Evolutionary conservation across 1,284 basidiomycete species (phyloP).

Genomic region (Ceratobasidium sp.): DNA sequence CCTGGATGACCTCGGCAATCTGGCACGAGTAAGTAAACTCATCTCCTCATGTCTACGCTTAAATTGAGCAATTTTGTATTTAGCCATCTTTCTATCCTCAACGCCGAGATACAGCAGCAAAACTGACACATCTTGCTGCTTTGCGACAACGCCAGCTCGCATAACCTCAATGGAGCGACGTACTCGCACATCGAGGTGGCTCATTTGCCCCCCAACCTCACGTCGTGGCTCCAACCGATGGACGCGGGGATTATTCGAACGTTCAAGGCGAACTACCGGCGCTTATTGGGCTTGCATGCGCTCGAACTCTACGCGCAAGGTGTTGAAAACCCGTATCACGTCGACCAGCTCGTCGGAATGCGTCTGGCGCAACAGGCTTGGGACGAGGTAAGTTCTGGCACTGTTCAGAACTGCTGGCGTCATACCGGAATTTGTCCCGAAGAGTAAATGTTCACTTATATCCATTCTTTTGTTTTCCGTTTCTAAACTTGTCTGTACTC

Average conservation of each 20-base stretch:
- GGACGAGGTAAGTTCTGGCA: constrained; percentile 53
- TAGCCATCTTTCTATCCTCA: constrained; percentile 18
- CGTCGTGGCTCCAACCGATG: constrained; percentile 54
- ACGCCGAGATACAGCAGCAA: constrained; percentile 53
- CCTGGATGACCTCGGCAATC: constrained; percentile 16
- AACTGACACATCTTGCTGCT: constrained; percentile 54
- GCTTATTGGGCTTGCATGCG: constrained; percentile 52
- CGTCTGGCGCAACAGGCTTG: constrained; percentile 56
- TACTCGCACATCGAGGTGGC: constrained; percentile 54
- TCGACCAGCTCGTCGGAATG: constrained; percentile 58
- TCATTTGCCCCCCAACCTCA: constrained; percentile 56
- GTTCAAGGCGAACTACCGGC: constrained; percentile 58
- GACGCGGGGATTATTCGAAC: constrained; percentile 58
- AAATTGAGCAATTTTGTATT: constrained; percentile 1
- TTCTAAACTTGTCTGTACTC: not conserved
- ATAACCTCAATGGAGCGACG: constrained; percentile 51
- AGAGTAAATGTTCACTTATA: not conserved
- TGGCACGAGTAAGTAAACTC: constrained; percentile 44
- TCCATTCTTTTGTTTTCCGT: not conserved
- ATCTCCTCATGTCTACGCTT: not conserved
- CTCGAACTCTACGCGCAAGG: constrained; percentile 56
- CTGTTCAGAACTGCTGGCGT: constrained; percentile 58
- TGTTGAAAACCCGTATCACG: constrained; percentile 57
- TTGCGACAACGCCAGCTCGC: constrained; percentile 57
- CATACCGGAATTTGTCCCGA: constrained; percentile 53